Conservation (phyloP, 1,139 yeast genomes). For the Sugiyamaella castrensis region DNA sequence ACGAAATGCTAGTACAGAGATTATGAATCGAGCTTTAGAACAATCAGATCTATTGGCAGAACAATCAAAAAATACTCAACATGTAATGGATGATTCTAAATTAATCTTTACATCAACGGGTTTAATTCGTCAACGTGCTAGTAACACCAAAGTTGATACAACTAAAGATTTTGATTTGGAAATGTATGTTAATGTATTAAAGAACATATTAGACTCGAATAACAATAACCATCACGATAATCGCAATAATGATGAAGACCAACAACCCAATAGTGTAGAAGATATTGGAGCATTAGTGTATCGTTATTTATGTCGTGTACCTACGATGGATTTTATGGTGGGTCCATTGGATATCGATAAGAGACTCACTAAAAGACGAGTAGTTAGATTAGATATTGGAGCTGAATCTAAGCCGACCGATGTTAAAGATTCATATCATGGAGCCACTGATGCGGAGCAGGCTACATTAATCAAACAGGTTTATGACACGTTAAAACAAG, state of each 20-base stretch:
- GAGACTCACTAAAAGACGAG: conserved; percentile 33
- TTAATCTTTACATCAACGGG: conserved; percentile 12
- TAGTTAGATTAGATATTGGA: conserved; percentile 10
- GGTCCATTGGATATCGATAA: conserved; percentile 73
- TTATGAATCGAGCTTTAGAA: conserved; percentile 1
- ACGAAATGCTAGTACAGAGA: neutral
- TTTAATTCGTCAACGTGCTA: conserved; percentile 12
- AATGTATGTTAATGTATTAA: conserved; percentile 13
- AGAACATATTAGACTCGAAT: conserved; percentile 3
- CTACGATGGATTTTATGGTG: conserved; percentile 57
- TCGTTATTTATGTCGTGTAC: conserved; percentile 48
- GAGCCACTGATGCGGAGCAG: conserved; percentile 23
- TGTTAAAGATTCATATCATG: conserved; percentile 9
- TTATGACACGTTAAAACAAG: conserved; percentile 15
- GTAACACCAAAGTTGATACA: conserved; percentile 14
- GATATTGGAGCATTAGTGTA: conserved; percentile 46
- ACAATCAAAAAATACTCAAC: conserved; percentile 5
- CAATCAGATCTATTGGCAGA: conserved; percentile 4
- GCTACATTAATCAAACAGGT: conserved; percentile 39
- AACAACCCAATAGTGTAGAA: conserved; percentile 3
- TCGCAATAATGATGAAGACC: conserved; percentile 1
- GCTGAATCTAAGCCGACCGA: conserved; percentile 15
- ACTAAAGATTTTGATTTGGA: conserved; percentile 16
- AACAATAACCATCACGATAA: neutral
- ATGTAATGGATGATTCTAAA: conserved; percentile 13